Evolutionary conservation across 345 rosid genomes (phyloP), one percentile per base, ranked within the genome.

Genomic region (Aurinia saxatilis): DNA sequence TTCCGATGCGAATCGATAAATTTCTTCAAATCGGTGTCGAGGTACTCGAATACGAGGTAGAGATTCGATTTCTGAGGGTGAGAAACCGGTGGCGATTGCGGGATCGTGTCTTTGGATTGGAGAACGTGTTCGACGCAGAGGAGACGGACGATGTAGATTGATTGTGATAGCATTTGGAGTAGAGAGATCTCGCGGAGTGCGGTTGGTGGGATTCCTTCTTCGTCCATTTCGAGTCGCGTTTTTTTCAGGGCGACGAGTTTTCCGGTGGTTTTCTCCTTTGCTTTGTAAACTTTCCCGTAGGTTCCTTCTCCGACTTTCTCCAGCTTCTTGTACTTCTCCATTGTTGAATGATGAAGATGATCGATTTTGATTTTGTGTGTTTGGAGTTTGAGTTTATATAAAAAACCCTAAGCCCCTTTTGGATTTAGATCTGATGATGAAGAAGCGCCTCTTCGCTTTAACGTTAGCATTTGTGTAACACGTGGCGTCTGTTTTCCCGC

Each of bases 231-330:
- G 42, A 92, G 75, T 3, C 98, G 83, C 19, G 88, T 89, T 73
- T 92, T 89, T 82, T 92, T 92, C 78, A 92, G 50, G 14, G 98
- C 98, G 12, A 89, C 84, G 0, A 95, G 85, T 62, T 89, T 91
- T 19, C 91, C 86, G 41, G 96, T 86, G 60, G 50, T 3, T 27
- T 90, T 93, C 60, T 92, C 95, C 8, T 82, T 77, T 29, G 98
- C 98, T 76, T 92, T 92, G 68, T 92, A 92, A 10, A 92, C 98
- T 47, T 89, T 96, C 3, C 98, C 98, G 41, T 92, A 92, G 0
- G 98, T 89, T 64, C 98, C 98, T 74, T 92, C 97, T 10, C 98
- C 98, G 13, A 92, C 86, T 66, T 89, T 92, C 63, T 87, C 98
- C 5, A 92, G 95, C 65, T 87, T 92, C 84, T 83, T 95, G 46